Percentiles rank a stretch among this genome's conserved stretches.
Conservation (phyloP, 2,329 filamentous ascomycete genomes). For the Phaeosphaeria sp. region DNA sequence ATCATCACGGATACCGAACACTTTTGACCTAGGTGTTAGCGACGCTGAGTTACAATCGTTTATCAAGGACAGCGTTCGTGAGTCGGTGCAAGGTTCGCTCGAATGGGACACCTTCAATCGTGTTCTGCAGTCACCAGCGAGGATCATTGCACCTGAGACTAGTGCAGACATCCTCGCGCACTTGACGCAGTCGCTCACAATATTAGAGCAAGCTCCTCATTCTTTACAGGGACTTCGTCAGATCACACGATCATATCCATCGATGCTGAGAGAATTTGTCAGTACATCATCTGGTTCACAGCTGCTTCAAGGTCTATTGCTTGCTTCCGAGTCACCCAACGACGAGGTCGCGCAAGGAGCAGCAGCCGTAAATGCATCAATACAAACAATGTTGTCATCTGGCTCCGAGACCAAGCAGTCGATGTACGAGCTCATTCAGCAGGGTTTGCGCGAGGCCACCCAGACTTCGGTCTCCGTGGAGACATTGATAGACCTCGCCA, state of each 20-base stretch:
- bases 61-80: constrained; percentile 36
- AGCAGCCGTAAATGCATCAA: constrained; percentile 44
- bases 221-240: constrained; percentile 56
- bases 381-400: constrained; percentile 46
- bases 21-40: constrained; percentile 43
- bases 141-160: constrained; percentile 44
- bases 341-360: constrained; percentile 59
- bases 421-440: constrained; percentile 60
- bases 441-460: constrained; percentile 57
- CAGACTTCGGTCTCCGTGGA: constrained; percentile 57
- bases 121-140: constrained; percentile 43
- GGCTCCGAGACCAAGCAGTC: constrained; percentile 52
- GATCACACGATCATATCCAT: constrained; percentile 50
- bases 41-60: constrained; percentile 47
- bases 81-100: constrained; percentile 37
- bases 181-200: constrained; percentile 48
- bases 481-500: constrained; percentile 62
- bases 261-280: constrained; percentile 53
- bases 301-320: constrained; percentile 60
- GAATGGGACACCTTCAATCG: constrained; percentile 48
- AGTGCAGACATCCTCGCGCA: constrained; percentile 47
- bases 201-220: constrained; percentile 41
- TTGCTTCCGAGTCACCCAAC: constrained; percentile 60
- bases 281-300: constrained; percentile 55
- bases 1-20: constrained; percentile 43